phyloP scores from a whole-genome alignment of 768 basidiomycete genomes.

The Termitomyces sp. region DNA sequence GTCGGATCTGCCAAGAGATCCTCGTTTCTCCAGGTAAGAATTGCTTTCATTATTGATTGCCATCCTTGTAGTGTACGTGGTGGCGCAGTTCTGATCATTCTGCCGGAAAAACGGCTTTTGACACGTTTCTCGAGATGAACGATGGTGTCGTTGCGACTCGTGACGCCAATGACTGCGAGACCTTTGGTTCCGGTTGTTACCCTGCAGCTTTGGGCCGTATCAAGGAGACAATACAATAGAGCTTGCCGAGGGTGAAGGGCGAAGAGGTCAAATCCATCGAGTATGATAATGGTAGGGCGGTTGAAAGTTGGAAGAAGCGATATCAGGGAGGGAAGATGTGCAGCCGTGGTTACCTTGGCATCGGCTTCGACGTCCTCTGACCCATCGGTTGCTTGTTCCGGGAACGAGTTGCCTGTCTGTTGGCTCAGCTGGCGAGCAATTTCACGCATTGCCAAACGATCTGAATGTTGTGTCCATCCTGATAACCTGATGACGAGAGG shows the following conservation, averaged over 20 bases:
- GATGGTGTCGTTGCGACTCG: slow-evolving; percentile 82
- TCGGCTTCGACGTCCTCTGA: slow-evolving; percentile 21
- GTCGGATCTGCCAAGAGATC: slow-evolving; percentile 10
- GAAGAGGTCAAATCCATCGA: slow-evolving; percentile 94
- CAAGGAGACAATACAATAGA: slow-evolving; percentile 90
- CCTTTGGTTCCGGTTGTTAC: slow-evolving; percentile 56
- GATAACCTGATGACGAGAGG: slow-evolving; percentile 79
- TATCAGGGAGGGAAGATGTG: slow-evolving; percentile 70
- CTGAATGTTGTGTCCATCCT: slow-evolving; percentile 80
- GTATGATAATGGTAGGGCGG: slow-evolving; percentile 74
- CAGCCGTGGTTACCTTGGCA: slow-evolving; percentile 43
- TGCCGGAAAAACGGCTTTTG: slow-evolving; percentile 93
- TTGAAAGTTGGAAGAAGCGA: slow-evolving; percentile 72
- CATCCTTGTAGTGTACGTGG: slow-evolving; percentile 45
- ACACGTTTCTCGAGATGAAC: slow-evolving; percentile 92
- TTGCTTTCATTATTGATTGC: slow-evolving; percentile 38
- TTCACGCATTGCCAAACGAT: slow-evolving; percentile 87
- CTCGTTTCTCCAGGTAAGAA: slow-evolving; percentile 32
- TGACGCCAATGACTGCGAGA: slow-evolving; percentile 81
- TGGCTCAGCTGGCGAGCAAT: slow-evolving; percentile 79
- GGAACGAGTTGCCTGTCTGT: slow-evolving; percentile 63
- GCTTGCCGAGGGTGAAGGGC: slow-evolving; percentile 89
- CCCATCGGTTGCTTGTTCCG: slow-evolving; percentile 34
- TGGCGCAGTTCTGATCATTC: slow-evolving; percentile 75
- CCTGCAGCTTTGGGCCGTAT: slow-evolving; percentile 85